Conservation (phyloP, 108 stramenopile species). For the Cyclotella distinguenda region DNA sequence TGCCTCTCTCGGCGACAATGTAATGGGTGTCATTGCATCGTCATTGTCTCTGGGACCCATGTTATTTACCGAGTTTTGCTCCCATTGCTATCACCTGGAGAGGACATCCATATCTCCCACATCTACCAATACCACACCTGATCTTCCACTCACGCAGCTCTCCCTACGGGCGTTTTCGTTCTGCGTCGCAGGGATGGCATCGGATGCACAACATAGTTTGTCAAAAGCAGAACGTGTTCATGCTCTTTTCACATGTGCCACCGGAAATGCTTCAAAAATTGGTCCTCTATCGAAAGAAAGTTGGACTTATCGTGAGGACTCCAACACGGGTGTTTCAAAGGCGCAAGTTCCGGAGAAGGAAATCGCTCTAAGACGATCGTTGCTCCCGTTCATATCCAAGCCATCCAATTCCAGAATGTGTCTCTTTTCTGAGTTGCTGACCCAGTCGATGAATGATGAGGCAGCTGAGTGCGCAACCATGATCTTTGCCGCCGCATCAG, state of each 20-base stretch:
- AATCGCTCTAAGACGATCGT: slow-evolving; percentile 11
- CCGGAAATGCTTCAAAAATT: slow-evolving; percentile 6
- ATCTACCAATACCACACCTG: background rate
- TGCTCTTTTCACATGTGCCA: slow-evolving; percentile 16
- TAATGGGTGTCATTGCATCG: slow-evolving; percentile 12
- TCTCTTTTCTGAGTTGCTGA: slow-evolving; percentile 34
- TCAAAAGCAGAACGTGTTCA: slow-evolving; percentile 29
- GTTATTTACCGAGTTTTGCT: slow-evolving; percentile 39
- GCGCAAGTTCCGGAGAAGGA: slow-evolving; percentile 10
- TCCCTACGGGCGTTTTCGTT: slow-evolving; percentile 32
- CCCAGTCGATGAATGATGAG: slow-evolving; percentile 33
- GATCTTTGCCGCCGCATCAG: slow-evolving; percentile 25
- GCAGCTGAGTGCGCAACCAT: slow-evolving; percentile 29
- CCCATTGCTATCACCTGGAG: slow-evolving; percentile 34
- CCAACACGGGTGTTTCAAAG: slow-evolving; percentile 5
- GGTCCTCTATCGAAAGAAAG: slow-evolving; percentile 36
- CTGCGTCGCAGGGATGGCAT: slow-evolving; percentile 31
- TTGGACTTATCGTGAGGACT: slow-evolving; percentile 12
- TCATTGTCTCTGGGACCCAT: slow-evolving; percentile 33
- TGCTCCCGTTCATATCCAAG: slow-evolving; percentile 30
- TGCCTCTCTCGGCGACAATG: slow-evolving; percentile 7
- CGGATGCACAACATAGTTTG: slow-evolving; percentile 15
- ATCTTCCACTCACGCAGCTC: slow-evolving; percentile 33
- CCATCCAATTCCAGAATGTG: slow-evolving; percentile 12
- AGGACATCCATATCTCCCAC: slow-evolving; percentile 28